Conservation (phyloP, 208 protist species). For the Strigomonas culicis region DNA sequence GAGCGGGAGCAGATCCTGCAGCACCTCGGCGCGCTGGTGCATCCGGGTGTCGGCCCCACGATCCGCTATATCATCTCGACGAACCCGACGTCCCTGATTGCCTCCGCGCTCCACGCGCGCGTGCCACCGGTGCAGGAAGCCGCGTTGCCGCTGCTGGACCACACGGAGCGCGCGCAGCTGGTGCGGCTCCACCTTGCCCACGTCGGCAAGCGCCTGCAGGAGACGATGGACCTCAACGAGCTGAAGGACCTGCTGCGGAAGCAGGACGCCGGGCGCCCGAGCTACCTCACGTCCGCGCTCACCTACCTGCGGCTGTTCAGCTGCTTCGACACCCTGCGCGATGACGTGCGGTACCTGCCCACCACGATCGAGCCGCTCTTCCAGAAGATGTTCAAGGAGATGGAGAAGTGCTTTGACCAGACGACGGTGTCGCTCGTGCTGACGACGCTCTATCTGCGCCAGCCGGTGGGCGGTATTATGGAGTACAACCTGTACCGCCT, state of each 20-base stretch:
- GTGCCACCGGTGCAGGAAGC: conserved; percentile 30
- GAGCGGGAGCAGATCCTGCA: conserved; percentile 46
- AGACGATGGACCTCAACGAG: conserved; percentile 63
- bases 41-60: conserved; percentile 26
- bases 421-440: conserved; percentile 53
- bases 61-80: conserved; percentile 65
- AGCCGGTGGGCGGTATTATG: conserved; percentile 59
- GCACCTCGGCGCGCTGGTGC: conserved; percentile 44
- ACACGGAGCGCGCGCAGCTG: conserved; percentile 60
- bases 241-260: conserved; percentile 71
- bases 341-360: conserved; percentile 67
- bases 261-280: conserved; percentile 44
- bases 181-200: conserved; percentile 66
- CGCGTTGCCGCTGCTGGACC: conserved; percentile 35
- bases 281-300: conserved; percentile 68
- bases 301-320: conserved; percentile 82
- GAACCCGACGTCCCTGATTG: conserved; percentile 20
- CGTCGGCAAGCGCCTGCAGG: conserved; percentile 80
- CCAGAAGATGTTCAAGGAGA: conserved; percentile 37
- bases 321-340: conserved; percentile 68
- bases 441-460: conserved; percentile 51
- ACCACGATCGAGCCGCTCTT: conserved; percentile 46
- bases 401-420: conserved; percentile 52
- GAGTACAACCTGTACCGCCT: conserved; percentile 82
- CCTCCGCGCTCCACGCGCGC: conserved; percentile 41